phyloP scores from a whole-genome alignment of 2,329 filamentous ascomycete genomes.

The Neopestalotiopsis rosae region DNA sequence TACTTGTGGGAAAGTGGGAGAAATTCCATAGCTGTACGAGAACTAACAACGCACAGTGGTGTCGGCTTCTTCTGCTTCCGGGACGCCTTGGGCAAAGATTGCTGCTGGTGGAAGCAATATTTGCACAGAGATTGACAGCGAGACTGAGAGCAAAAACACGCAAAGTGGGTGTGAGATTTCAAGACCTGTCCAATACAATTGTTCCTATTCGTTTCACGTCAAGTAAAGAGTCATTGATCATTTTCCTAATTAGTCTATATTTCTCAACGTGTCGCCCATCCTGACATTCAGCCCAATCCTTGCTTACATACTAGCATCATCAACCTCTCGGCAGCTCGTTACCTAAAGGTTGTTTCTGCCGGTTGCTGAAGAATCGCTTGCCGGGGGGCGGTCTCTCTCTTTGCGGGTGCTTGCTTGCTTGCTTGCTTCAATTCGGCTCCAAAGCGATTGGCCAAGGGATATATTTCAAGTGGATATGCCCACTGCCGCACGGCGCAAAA shows the following conservation, averaged over 20 bases:
- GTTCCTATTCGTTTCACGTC: no score
- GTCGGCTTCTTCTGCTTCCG: neutral
- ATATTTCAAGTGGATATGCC: neutral
- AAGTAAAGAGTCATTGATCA: neutral
- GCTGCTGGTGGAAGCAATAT: no score
- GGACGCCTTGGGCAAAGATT: neutral
- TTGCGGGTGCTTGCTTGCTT: neutral
- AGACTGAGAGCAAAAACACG: no score
- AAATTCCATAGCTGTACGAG: neutral
- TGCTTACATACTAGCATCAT: neutral
- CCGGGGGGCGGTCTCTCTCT: neutral
- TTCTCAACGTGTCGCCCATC: neutral
- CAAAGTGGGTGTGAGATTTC: neutral
- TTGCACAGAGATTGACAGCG: no score
- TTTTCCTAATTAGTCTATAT: slow-evolving; percentile 6
- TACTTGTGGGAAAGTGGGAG: neutral
- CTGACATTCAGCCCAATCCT: neutral
- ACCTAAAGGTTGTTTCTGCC: neutral
- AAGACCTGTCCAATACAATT: neutral
- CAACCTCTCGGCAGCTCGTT: neutral
- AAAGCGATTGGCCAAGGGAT: neutral
- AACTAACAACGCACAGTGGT: neutral
- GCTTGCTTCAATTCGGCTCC: neutral
- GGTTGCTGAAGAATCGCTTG: neutral
- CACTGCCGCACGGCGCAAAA: neutral